phyloP scores from a whole-genome alignment of 345 rosid species.

The Melaleuca quinquenervia region DNA sequence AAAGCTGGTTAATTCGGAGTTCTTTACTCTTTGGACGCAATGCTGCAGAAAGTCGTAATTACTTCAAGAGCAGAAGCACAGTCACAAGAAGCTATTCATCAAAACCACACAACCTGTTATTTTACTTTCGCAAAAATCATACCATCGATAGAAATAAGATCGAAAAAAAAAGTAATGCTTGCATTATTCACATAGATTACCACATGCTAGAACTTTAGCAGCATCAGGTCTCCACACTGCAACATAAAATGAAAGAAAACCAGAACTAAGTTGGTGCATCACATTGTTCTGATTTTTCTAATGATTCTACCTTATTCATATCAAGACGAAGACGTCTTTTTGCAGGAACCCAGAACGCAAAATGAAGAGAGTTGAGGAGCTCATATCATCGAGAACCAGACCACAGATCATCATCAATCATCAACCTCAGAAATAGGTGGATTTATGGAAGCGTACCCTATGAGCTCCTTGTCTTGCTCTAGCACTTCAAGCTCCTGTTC shows the following conservation, averaged over 20 bases:
- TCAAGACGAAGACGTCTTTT: not conserved
- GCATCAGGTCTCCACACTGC: not conserved
- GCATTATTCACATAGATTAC: not conserved
- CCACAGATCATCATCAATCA: not conserved
- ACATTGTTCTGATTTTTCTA: not conserved
- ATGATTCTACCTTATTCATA: not conserved
- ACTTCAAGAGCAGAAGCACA: not conserved
- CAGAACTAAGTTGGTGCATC: not conserved
- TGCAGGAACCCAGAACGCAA: not conserved
- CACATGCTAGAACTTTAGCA: not conserved
- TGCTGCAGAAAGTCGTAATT: not conserved
- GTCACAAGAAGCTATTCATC: not conserved
- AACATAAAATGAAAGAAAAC: not conserved
- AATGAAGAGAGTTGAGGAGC: not conserved
- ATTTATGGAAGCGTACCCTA: not conserved
- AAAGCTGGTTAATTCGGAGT: not conserved
- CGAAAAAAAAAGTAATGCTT: not conserved
- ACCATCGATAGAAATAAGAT: not conserved
- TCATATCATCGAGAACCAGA: not conserved
- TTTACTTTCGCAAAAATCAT: not conserved
- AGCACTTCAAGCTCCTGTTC: not conserved
- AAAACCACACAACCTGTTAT: not conserved
- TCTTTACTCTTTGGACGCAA: too few species aligned
- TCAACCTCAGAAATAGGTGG: not conserved
- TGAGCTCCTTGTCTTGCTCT: not conserved